Evolutionary conservation across 2,329 filamentous ascomycete species (phyloP).

Genomic region (Mycogone perniciosa): DNA sequence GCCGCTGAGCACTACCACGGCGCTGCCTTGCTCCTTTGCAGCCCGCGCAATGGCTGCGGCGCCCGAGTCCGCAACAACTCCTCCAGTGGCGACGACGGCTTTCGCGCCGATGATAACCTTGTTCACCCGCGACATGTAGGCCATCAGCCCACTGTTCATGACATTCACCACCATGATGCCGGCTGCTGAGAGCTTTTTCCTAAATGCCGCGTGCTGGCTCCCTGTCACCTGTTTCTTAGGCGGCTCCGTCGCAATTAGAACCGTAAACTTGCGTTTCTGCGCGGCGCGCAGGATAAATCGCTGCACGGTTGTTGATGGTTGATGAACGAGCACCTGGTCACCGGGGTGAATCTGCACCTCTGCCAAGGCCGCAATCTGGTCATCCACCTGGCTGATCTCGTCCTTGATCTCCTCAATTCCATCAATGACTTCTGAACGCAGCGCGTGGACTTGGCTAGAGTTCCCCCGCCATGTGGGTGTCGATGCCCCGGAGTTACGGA

Average conservation of each 20-base stretch:
- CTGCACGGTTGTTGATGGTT: conserved; percentile 79
- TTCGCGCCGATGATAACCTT: conserved; percentile 90
- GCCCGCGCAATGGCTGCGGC: conserved; percentile 76
- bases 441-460: conserved; percentile 52
- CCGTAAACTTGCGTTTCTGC: conserved; percentile 83
- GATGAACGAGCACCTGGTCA: conserved; percentile 86
- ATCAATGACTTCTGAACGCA: conserved; percentile 86
- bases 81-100: conserved; percentile 81
- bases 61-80: conserved; percentile 78
- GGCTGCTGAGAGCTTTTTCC: conserved; percentile 69
- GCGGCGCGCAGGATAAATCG: conserved; percentile 85
- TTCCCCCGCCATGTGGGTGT: conserved; percentile 38
- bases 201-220: conserved; percentile 49
- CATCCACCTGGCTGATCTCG: conserved; percentile 86
- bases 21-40: conserved; percentile 72
- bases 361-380: conserved; percentile 83
- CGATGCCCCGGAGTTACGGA: conserved; percentile 42
- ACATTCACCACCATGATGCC: conserved; percentile 81
- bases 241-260: conserved; percentile 70
- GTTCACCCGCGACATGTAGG: conserved; percentile 91
- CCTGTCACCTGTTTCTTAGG: conserved; percentile 32
- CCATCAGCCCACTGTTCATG: conserved; percentile 78
- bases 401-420: conserved; percentile 95
- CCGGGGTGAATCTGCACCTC: conserved; percentile 90
- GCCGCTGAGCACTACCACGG: conserved; percentile 82